phyloP scores from a whole-genome alignment of 805 yeast genomes.

The Tetrapisispora nanseiensis region DNA sequence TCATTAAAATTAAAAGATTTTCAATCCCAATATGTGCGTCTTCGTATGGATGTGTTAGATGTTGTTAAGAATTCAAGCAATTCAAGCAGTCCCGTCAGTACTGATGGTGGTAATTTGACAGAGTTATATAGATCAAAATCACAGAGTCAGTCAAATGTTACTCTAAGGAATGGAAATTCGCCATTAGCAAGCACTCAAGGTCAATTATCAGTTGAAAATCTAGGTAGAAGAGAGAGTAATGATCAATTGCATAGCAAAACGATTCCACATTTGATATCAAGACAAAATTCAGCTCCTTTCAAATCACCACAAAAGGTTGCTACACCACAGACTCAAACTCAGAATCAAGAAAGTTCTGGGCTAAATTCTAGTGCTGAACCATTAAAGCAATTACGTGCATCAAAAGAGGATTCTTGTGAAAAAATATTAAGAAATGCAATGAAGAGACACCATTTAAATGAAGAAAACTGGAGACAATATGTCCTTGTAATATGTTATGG shows the following conservation, averaged over 20 bases:
- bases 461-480: conserved; percentile 79
- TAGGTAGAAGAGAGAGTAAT: background rate
- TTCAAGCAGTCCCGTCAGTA: conserved; percentile 1
- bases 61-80: conserved; percentile 14
- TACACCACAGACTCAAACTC: background rate
- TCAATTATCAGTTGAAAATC: background rate
- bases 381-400: conserved; percentile 71
- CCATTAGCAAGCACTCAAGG: background rate
- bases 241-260: background rate
- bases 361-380: conserved; percentile 42
- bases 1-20: conserved; percentile 24
- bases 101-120: background rate
- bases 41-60: conserved; percentile 25
- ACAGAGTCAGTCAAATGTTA: background rate
- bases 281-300: background rate
- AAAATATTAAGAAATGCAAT: conserved; percentile 81
- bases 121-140: background rate
- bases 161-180: background rate
- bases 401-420: conserved; percentile 84
- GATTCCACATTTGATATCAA: background rate
- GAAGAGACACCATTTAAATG: conserved; percentile 69
- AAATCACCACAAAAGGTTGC: background rate
- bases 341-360: background rate
- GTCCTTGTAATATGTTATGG: conserved; percentile 85
- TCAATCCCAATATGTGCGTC: conserved; percentile 23